These are phyloP conservation scores for Polysphondylium violaceum DNA, from an alignment of 78 protist species.

Conservation along the genomic window DNA sequence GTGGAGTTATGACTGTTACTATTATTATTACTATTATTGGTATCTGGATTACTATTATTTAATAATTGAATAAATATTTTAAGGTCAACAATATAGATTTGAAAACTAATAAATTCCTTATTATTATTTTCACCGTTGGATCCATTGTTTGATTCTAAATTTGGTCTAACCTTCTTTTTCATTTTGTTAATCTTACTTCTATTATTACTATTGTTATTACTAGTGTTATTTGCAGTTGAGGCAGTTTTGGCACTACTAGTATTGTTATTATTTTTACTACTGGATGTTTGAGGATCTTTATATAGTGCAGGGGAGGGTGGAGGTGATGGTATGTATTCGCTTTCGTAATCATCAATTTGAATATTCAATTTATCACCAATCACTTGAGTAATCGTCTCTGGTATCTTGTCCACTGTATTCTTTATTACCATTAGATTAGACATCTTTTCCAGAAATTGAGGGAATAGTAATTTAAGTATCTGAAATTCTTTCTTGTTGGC, in stretches of 20 bases:
- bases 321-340: background rate
- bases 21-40: too few relatives aligned
- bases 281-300: background rate
- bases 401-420: background rate
- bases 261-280: too few relatives aligned
- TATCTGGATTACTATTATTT: background rate
- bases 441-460: background rate
- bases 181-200: too few relatives aligned
- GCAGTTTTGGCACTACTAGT: background rate
- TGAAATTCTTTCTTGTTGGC: background rate
- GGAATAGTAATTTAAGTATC: slow-evolving; percentile 9
- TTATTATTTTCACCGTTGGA: too few relatives aligned
- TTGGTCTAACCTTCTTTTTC: slow-evolving; percentile 5
- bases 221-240: slow-evolving; percentile 6
- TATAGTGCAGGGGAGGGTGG: background rate
- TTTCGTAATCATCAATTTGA: slow-evolving; percentile 6
- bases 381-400: background rate
- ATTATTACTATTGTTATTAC: slow-evolving; percentile 2
- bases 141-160: slow-evolving; percentile 1
- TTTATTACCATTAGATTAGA: background rate
- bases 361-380: background rate
- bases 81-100: slow-evolving; percentile 16
- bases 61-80: slow-evolving; percentile 2
- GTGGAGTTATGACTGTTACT: too few relatives aligned
- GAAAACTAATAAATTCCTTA: too few relatives aligned